Evolutionary conservation across 1,284 basidiomycete genomes (phyloP), one percentile per base, ranked within the genome.

Genomic region (Cystobasidium sp.): DNA sequence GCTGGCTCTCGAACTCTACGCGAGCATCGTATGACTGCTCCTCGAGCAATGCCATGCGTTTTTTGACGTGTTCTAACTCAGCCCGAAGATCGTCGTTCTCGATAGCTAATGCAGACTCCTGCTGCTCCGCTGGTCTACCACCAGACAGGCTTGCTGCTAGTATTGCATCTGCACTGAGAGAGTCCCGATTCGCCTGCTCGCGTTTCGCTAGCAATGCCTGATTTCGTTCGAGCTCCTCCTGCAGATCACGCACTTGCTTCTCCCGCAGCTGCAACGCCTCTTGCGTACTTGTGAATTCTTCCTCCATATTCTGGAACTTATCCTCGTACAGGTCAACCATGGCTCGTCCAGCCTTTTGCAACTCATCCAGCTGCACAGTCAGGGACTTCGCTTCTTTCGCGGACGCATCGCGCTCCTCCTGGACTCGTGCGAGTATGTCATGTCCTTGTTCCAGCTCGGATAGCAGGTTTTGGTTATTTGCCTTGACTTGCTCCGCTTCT

Each of bases 1-100:
- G 68, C 77, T 96, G 93, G 75, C 85, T 85, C 80, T 97, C 93
- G 1, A 90, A 85, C 31, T 87, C 85, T 6, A 85, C 85, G 20
- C 88, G 89, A 0, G 88, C 85, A 78, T 97, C 93, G 76, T 94
- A 92, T 10, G 97, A 85, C 78, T 89, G 85, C 79, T 97, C 95
- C 80, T 98, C 94, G 77, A 95, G 85, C 43, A 84, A 84, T 1
- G 86, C 82, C 55, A 94, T 86, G 81, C 91, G 91, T 81, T 87
- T 88, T 80, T 93, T 90, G 43, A 96, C 85, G 81, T 98, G 93
- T 68, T 88, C 87, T 37, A 93, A 86, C 81, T 98, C 94, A 52
- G 95, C 94, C 20, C 88, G 88, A 41, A 97, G 86, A 31, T 88
- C 90, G 82, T 97, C 94, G 80, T 96, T 96, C 83, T 98, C 94